Evolutionary conservation across 1,139 yeast genomes (phyloP), one percentile per base, ranked within the genome.

Genomic region (Casaregolazyma suthepensis): DNA sequence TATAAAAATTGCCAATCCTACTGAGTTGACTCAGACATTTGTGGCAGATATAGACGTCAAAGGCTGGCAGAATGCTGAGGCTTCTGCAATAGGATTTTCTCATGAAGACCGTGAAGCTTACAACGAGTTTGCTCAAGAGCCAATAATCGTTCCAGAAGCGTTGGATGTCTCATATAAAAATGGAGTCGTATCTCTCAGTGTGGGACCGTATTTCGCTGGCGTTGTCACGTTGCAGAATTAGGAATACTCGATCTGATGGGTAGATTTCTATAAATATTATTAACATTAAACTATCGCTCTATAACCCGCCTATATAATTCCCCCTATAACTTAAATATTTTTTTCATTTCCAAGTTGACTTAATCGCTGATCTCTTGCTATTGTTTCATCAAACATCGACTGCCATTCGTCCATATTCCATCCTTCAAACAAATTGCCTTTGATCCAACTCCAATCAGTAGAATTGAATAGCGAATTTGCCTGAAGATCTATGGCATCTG

Each of bases 321-420:
- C 31, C 10, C 12, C 5, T 26, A 26, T 26, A 26, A 26, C 31
- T 26, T 26, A 26, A 26, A 26, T 26, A 26, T 26, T 26, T 7
- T 26, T 12, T 26, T 26, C 31, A 26, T 26, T 26, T 26, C 10
- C 31, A 2, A 26, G 17, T 6, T 13, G 40, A 35, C 9, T 15
- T 5, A 13, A 35, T 35, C 17, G 17, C 13, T 35, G 40, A 15
- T 35, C 40, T 35, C 40, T 13, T 35, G 44, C 29, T 19, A 17
- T 35, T 4, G 15, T 43, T 20, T 40, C 35, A 17, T 48, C 45
- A 26, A 48, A 37, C 19, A 20, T 49, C 37, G 35, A 49, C 44
- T 44, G 52, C 38, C 44, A 44, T 15, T 49, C 52, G 38, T 49
- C 52, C 44, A 49, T 20, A 17, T 35, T 43, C 52, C 52, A 49